Evolutionary conservation across 169 alveolate genomes (phyloP).

Genomic region (Eimeria sp.): DNA sequence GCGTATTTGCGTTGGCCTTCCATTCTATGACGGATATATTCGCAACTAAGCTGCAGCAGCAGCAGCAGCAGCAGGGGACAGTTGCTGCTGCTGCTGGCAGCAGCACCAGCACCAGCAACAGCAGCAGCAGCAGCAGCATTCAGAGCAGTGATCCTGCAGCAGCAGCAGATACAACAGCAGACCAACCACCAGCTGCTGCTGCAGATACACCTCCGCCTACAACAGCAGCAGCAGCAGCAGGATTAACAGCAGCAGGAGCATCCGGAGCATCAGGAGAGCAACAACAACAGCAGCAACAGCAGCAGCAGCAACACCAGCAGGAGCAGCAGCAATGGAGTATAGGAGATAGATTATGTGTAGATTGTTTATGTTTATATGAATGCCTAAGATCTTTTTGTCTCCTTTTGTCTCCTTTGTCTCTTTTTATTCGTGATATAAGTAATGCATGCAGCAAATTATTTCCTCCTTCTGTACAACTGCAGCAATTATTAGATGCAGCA

Average conservation of each 20-base stretch:
- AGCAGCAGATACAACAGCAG: too few species aligned
- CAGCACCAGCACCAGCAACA: not conserved
- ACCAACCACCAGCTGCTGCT: not conserved
- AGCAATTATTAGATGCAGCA: not conserved
- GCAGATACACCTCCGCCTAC: too few species aligned
- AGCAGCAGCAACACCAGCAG: too few species aligned
- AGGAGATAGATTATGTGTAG: conserved; percentile 18
- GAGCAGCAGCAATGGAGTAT: conserved; percentile 5
- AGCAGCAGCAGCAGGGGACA: not conserved
- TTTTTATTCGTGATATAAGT: not conserved
- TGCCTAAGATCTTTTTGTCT: not conserved
- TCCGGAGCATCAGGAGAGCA: too few species aligned
- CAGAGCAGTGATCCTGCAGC: too few species aligned
- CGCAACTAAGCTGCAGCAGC: conserved; percentile 30
- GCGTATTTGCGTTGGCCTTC: conserved; percentile 39
- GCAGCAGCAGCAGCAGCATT: too few species aligned
- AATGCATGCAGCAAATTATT: not conserved
- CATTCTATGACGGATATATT: conserved; percentile 21
- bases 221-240: conserved; percentile 21
- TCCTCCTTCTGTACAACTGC: not conserved
- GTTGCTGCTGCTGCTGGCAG: not conserved
- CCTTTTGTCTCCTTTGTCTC: not conserved
- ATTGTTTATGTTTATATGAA: conserved; percentile 3
- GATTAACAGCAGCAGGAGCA: too few species aligned
- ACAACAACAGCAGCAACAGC: too few species aligned